Base-by-base conservation (phyloP, 2,329 filamentous ascomycete species). In the Tolypocladium album region DNA sequence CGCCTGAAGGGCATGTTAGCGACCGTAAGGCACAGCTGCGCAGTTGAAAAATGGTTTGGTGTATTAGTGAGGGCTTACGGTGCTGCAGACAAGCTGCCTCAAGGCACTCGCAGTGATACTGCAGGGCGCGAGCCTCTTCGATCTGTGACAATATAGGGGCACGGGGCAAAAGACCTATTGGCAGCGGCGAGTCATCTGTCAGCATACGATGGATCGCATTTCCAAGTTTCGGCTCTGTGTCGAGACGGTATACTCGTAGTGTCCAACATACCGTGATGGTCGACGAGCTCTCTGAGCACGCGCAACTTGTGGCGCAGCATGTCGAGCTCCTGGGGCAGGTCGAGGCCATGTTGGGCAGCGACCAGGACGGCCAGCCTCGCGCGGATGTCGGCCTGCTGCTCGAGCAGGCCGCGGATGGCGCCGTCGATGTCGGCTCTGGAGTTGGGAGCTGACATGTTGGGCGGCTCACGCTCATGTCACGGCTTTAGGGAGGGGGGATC, bases 31-130 rank as follows among this genome's bases (percentile, higher is more conserved):
- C 6, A 47, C 27, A 8, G 38, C 40, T 12, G 60, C 56, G 59
- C 55, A 61, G 24, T 7, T 11, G 9, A 15, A 3, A 9, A 40
- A 6, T 20, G 8, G 3, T 20, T 58, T 55, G n/a, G 24, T 39
- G 55, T 27, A 22, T 47, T 59, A 3, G 36, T 52, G 64, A 68
- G 61, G 68, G 61, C 70, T 63, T 65, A 74, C 72, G 66, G 63
- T 73, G 67, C 61, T 72, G 69, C 58, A 81, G 68, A 65, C 81
- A 80, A 60, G 76, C 77, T 58, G 74, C 74, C 66, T 84, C 81
- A 59, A 85, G 78, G 68, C 80, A 82, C 70, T 85, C 82, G 70
- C 82, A 84, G 64, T 78, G 79, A 66, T 84, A 82, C 68, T 85
- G 82, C 58, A 84, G 71, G 43, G 76, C 75, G 60, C 82, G 76